Evolutionary conservation across 345 rosid species (phyloP).

Genomic region (Passiflora organensis): DNA sequence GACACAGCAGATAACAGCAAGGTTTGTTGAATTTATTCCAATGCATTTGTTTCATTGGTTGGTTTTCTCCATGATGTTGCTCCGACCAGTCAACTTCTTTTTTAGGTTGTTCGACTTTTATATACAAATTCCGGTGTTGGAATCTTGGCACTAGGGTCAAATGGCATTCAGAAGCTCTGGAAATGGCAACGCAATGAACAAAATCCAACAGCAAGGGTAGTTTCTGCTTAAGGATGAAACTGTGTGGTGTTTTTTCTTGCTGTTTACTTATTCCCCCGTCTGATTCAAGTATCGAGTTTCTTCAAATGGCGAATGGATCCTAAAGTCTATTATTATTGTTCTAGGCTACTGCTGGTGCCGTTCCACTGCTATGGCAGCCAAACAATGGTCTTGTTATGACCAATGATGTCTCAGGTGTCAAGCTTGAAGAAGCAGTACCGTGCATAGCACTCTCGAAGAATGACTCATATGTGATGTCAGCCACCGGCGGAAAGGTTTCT

Average conservation of each 20-base stretch:
- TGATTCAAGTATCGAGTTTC: neutral
- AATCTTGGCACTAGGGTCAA: conserved; percentile 76
- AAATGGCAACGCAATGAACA: conserved; percentile 73
- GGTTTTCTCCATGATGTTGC: neutral
- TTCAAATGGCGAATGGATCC: conserved; percentile 10
- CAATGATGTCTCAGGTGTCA: conserved; percentile 71
- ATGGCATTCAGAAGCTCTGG: conserved; percentile 74
- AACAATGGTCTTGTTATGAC: conserved; percentile 85
- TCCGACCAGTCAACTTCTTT: too few species aligned
- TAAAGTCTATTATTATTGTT: conserved; percentile 22
- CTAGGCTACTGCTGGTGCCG: conserved; percentile 67
- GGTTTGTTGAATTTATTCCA: conserved; percentile 37
- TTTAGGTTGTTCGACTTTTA: conserved; percentile 71
- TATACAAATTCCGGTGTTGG: conserved; percentile 84
- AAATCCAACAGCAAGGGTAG: conserved; percentile 80
- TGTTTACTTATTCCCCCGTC: neutral
- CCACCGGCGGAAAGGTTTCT: conserved; percentile 85
- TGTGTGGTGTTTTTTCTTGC: neutral
- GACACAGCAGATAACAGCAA: conserved; percentile 74
- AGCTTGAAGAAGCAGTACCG: conserved; percentile 73
- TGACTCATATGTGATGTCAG: conserved; percentile 89
- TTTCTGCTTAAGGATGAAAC: neutral
- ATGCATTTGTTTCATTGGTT: neutral
- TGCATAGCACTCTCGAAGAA: conserved; percentile 94
- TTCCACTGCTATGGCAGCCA: conserved; percentile 92